Evolutionary conservation across 441 rosid genomes (phyloP), one percentile per base, ranked within the genome.

Genomic region (Eutrema salsugineum): DNA sequence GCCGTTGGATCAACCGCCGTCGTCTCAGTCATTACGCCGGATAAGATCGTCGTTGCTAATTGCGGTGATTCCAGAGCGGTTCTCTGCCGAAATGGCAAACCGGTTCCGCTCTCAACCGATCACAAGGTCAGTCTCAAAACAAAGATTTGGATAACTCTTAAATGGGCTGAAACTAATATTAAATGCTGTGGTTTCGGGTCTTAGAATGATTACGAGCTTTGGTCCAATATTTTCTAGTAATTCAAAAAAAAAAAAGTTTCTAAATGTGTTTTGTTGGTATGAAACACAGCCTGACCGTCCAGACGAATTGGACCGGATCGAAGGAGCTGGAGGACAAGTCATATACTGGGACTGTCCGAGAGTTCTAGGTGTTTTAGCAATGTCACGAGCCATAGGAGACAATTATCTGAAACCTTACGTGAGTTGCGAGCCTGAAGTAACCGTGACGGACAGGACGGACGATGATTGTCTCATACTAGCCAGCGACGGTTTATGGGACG

Each of bases 1-100:
- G 86, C 94, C n/a, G 97, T 91, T 0, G 97, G 98, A 70, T 89
- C 98, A 17, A 93, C 98, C 0, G 96, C 98, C 3, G 96, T 93
- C 5, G 89, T 89, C 14, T 85, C 97, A 0, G 66, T 91, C 16
- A 83, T 93, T 1, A 89, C 94, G 0, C 88, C 83, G 30, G 87
- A 85, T 14, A 84, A 87, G 73, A 78, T 91, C 20, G 14, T 91
- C 1, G 91, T 91, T 16, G 84, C 97, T 11, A 93, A 93, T 60
- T 91, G 96, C 54, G 97, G 98, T 6, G 98, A 93, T 38, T 93
- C 98, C 1, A 91, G 98, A 14, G 98, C 94, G 0, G 88, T 91
- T 33, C 93, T 91, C 30, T 86, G 96, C 77, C 84, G 94, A 0
- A 79, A 77, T 46, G 94, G 94, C 19, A 87, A 57, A n/a, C 86